Base-by-base conservation (phyloP, 179 eudicot species). In the Beta corolliflora region DNA sequence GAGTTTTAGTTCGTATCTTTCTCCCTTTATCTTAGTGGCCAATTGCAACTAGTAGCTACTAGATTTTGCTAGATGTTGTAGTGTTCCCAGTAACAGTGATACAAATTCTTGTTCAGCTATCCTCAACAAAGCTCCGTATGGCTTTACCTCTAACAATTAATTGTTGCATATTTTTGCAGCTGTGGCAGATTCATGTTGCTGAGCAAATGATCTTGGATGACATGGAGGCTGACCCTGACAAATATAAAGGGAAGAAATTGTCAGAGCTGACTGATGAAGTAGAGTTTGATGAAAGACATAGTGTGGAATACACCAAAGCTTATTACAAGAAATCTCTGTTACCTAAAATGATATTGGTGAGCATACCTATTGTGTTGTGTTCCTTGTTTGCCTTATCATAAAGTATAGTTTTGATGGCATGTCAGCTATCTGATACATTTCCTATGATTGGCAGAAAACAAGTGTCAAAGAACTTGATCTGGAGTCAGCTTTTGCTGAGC, bases 181-280 rank as follows among this genome's bases (percentile, higher is more conserved):
- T 96, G 78, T 96, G 99, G 99, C 95, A 91, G 85, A 89, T 96
- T 74, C 92, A 96, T 86, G 89, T 84, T 81, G 94, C 99, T 80
- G 99, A 96, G 88, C 99, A 96, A 86, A 88, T 91, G 94, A 91
- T 96, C 61, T 60, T 96, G 90, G 98, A 94, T 86, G 99, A 96
- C 83, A 83, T 92, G 84, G 99, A 90, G 83, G 84, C 86, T 18
- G 92, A 91, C 80, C 99, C 99, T 81, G 93, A 91, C 74, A 92
- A 91, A 73, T 96, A 96, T 70, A 76, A 90, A 75, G 96, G 89
- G 79, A 89, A 89, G 85, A 91, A 88, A 54, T 82, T 96, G 78
- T 82, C 94, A 29, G 94, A 96, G 83, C 87, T 92, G 79, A 86
- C 92, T 25, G 99, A 96, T 83, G 96, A 91, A 60, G 96, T 88